phyloP scores from a whole-genome alignment of 306 rosid genomes.

The Casuarina cunninghamiana region DNA sequence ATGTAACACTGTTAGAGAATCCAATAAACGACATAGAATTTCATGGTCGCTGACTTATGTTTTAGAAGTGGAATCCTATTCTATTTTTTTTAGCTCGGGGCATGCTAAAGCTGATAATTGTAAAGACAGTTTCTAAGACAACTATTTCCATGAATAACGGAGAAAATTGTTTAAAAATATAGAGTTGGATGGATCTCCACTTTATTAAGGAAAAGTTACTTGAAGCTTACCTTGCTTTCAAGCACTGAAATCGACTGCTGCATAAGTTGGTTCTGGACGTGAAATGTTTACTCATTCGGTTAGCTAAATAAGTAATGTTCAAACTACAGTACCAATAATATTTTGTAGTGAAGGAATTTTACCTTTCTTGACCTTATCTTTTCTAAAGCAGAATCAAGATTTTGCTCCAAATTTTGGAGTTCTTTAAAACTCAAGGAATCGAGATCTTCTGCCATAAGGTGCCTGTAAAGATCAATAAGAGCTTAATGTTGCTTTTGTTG shows the following conservation, averaged over 20 bases:
- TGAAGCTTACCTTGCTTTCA: constrained; percentile 65
- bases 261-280: constrained; percentile 78
- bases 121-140: neutral
- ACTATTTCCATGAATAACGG: neutral
- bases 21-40: neutral
- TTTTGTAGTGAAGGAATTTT: neutral
- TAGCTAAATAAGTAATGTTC: neutral
- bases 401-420: constrained; percentile 84
- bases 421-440: constrained; percentile 60
- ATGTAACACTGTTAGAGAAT: neutral
- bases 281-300: neutral
- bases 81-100: neutral
- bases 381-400: constrained; percentile 79
- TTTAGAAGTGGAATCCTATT: neutral
- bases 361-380: constrained; percentile 80
- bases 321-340: constrained; percentile 7
- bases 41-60: too few species aligned
- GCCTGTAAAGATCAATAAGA: constrained; percentile 44
- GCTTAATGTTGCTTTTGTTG: neutral
- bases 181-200: neutral
- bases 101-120: neutral
- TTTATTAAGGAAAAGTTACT: neutral
- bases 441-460: constrained; percentile 76
- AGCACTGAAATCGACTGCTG: constrained; percentile 73
- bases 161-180: neutral